Evolutionary conservation across 2,329 filamentous ascomycete genomes (phyloP).

Genomic region (Cladophialophora immunda): DNA sequence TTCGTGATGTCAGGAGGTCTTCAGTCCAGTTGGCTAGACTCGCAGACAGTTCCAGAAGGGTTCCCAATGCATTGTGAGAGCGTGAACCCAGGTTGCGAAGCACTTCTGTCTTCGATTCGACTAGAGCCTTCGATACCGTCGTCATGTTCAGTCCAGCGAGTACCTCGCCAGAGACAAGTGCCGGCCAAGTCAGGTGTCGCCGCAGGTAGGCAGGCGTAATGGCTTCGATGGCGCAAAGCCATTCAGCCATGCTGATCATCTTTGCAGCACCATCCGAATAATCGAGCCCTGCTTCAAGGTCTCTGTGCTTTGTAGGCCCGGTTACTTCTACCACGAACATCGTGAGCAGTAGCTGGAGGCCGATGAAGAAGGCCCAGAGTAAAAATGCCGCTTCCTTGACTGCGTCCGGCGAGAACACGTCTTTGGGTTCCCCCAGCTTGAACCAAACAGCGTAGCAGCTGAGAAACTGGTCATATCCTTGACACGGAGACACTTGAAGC

Average conservation of each 20-base stretch:
- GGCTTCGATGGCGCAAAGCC: conserved; percentile 16
- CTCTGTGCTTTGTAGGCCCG: background rate
- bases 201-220: background rate
- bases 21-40: conserved; percentile 25
- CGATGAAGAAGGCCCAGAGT: conserved; percentile 55
- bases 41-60: conserved; percentile 19
- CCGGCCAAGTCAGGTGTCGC: conserved; percentile 14
- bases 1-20: conserved; percentile 1
- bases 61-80: conserved; percentile 11
- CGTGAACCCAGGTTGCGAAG: conserved; percentile 9
- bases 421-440: conserved; percentile 48
- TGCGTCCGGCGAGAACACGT: conserved; percentile 52
- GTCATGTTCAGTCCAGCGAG: conserved; percentile 10
- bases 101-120: conserved; percentile 1
- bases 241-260: conserved; percentile 3
- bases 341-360: conserved; percentile 52
- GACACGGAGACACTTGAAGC: conserved; percentile 25
- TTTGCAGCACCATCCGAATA: background rate
- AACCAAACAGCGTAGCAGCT: conserved; percentile 50
- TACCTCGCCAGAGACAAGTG: conserved; percentile 12
- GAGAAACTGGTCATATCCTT: conserved; percentile 52
- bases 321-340: conserved; percentile 43
- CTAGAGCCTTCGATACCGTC: background rate
- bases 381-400: conserved; percentile 51
- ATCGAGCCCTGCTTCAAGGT: background rate